Evolutionary conservation across 176 grass and related monocot genomes (phyloP).

Genomic region (Musa beccarii): DNA sequence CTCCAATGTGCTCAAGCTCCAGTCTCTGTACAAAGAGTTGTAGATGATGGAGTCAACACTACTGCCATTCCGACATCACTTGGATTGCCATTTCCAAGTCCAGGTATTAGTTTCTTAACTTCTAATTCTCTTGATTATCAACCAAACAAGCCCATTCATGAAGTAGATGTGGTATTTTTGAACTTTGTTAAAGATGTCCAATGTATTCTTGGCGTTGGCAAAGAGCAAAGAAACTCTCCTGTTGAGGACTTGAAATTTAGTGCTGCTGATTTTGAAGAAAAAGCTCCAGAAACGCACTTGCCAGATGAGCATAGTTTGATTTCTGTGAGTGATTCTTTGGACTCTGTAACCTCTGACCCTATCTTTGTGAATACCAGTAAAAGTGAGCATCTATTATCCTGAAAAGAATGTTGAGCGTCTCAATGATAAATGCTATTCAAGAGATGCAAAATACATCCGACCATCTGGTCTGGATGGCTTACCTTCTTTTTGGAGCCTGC

Average conservation of each 20-base stretch:
- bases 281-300: conserved; percentile 47
- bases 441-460: conserved; percentile 38
- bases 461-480: conserved; percentile 36
- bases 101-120: conserved; percentile 23
- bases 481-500: conserved; percentile 21
- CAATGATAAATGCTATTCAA: conserved; percentile 47
- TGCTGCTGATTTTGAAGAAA: conserved; percentile 37
- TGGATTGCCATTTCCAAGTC: conserved; percentile 22
- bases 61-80: conserved; percentile 11
- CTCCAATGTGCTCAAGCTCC: conserved; percentile 89
- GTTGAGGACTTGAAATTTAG: conserved; percentile 23
- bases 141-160: conserved; percentile 15
- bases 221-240: conserved; percentile 24
- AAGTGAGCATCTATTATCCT: conserved; percentile 28
- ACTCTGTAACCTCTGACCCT: conserved; percentile 31
- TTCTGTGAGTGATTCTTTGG: conserved; percentile 42
- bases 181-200: conserved; percentile 25
- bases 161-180: conserved; percentile 13
- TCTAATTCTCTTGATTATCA: conserved; percentile 31
- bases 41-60: conserved; percentile 26
- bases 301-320: conserved; percentile 87
- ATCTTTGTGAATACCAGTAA: conserved; percentile 37
- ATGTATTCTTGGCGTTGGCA: conserved; percentile 18
- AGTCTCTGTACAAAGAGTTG: conserved; percentile 48
- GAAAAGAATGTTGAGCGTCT: conserved; percentile 35